Conservation (phyloP, 1,284 basidiomycete genomes). For the Moniliophthora roreri region DNA sequence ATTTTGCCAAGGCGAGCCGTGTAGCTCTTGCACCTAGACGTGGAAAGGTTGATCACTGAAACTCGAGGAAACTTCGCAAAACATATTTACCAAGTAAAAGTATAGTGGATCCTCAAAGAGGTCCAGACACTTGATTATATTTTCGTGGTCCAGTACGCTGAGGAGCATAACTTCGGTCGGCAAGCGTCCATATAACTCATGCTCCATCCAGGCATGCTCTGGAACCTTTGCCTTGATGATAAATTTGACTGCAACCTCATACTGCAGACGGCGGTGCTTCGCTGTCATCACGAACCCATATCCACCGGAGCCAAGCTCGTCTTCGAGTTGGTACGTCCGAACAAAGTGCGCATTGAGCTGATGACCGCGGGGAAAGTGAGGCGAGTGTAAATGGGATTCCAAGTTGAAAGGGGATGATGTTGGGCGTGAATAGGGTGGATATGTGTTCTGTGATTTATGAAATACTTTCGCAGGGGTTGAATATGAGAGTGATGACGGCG, state of each 20-base stretch:
- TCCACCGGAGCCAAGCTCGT: slow-evolving; percentile 87
- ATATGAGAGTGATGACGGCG: slow-evolving; percentile 1
- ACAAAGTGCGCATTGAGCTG: slow-evolving; percentile 68
- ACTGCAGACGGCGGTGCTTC: slow-evolving; percentile 47
- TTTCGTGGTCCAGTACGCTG: slow-evolving; percentile 72
- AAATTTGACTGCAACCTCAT: slow-evolving; percentile 91
- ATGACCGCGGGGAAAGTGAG: slow-evolving; percentile 63
- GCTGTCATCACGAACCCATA: slow-evolving; percentile 93
- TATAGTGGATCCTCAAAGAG: slow-evolving; percentile 82
- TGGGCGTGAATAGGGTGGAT: slow-evolving; percentile 12
- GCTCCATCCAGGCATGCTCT: slow-evolving; percentile 76
- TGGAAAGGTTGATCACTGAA: not conserved
- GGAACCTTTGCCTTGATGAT: slow-evolving; percentile 86
- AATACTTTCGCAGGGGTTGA: slow-evolving; percentile 2
- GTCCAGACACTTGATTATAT: slow-evolving; percentile 82
- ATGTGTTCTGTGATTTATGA: slow-evolving; percentile 13
- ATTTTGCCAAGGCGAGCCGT: slow-evolving; percentile 82
- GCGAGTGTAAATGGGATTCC: slow-evolving; percentile 46
- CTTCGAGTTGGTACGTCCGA: slow-evolving; percentile 64
- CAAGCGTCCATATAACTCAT: slow-evolving; percentile 58
- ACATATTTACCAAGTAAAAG: slow-evolving; percentile 76
- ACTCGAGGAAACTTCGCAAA: slow-evolving; percentile 3
- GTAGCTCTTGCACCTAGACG: slow-evolving; percentile 83
- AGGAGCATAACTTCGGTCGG: slow-evolving; percentile 85
- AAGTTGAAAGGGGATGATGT: slow-evolving; percentile 18